These are phyloP conservation scores for Chlamydomonas reinhardtii DNA, from an alignment of 163 green algal genomes.

Conservation along the genomic window DNA sequence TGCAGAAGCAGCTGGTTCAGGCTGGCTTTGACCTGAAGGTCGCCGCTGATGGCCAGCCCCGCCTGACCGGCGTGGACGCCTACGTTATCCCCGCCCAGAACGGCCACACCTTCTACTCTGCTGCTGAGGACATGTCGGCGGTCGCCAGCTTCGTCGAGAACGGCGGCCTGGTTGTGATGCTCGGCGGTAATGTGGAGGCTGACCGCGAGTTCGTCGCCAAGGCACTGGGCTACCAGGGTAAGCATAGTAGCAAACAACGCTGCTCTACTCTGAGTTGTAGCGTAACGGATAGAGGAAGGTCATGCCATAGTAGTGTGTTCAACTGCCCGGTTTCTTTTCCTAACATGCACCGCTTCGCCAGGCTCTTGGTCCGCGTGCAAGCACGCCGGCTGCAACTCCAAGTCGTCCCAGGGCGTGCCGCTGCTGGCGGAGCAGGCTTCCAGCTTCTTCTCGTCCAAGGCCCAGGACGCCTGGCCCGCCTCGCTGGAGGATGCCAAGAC, in stretches of 20 bases:
- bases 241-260: not conserved
- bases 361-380: conserved; percentile 1
- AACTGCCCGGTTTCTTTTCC: not conserved
- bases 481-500: conserved; percentile 3
- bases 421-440: not conserved
- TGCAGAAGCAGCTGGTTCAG: conserved; percentile 6
- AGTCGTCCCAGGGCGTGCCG: not conserved
- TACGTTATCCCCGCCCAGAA: conserved; percentile 34
- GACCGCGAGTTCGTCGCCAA: conserved; percentile 6
- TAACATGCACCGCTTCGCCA: not conserved
- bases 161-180: conserved; percentile 8
- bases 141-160: conserved; percentile 8
- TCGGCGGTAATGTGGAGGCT: not conserved
- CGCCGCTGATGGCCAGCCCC: not conserved
- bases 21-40: not conserved
- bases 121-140: conserved; percentile 11
- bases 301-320: too few species aligned
- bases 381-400: not conserved
- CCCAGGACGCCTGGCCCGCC: not conserved
- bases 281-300: too few species aligned
- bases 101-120: conserved; percentile 18
- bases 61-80: not conserved
- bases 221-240: conserved; percentile 23
- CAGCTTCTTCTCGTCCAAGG: not conserved
- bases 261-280: not conserved